Percentiles rank a stretch among this genome's conserved stretches.
phyloP scores from a whole-genome alignment of 495 filamentous ascomycete species.

The Aspergillus avenaceus region DNA sequence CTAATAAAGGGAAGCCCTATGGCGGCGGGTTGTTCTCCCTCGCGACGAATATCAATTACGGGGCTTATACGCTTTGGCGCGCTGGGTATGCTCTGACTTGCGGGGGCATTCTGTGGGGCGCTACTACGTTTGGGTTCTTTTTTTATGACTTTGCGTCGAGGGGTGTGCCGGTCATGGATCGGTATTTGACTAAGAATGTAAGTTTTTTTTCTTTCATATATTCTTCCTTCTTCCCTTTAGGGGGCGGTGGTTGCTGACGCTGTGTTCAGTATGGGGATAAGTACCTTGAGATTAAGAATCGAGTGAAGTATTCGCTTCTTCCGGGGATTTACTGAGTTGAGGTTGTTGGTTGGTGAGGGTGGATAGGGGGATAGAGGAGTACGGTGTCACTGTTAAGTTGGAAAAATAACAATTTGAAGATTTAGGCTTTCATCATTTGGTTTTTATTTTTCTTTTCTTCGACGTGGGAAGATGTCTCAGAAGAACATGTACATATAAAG shows the following conservation, averaged over 20 bases:
- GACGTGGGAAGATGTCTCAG: too few relatives aligned
- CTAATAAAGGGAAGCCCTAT: conserved; percentile 52
- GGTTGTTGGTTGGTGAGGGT: too few relatives aligned
- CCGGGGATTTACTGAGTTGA: conserved; percentile 21
- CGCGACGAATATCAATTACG: conserved; percentile 59
- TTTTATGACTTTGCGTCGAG: conserved; percentile 41
- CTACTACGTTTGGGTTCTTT: conserved; percentile 32
- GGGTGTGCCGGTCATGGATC: conserved; percentile 43
- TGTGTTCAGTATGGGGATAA: conserved; percentile 30
- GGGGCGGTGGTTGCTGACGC: neutral
- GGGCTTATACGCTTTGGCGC: conserved; percentile 53
- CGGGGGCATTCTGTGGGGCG: conserved; percentile 42
- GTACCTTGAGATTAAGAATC: conserved; percentile 41
- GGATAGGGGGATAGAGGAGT: too few relatives aligned
- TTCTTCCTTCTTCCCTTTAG: too few relatives aligned
- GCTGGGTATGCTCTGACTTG: conserved; percentile 45
- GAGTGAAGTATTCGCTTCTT: conserved; percentile 41
- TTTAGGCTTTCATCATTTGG: too few relatives aligned
- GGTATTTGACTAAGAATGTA: conserved; percentile 34
- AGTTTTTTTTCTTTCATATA: conserved; percentile 5
- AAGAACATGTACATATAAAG: too few relatives aligned
- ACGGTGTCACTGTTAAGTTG: too few relatives aligned
- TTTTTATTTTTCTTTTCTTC: too few relatives aligned
- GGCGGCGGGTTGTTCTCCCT: conserved; percentile 47
- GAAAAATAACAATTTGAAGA: too few relatives aligned